These are phyloP conservation scores for Aquilaria yunnanensis DNA, from an alignment of 345 rosid genomes.

Conservation along the genomic window DNA sequence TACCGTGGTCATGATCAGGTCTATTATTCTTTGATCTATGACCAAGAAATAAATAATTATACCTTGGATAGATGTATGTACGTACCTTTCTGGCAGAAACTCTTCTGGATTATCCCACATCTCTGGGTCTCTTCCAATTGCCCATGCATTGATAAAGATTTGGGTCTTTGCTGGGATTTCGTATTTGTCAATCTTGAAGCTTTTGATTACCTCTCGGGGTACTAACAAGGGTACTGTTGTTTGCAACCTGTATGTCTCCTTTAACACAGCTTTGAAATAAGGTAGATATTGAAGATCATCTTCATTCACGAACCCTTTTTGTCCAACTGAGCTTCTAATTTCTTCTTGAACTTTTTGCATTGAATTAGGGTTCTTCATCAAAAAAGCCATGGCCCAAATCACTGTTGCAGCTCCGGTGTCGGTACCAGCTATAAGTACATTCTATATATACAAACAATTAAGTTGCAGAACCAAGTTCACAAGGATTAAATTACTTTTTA, in stretches of 20 bases:
- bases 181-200: conserved; percentile 19
- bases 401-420: conserved; percentile 30
- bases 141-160: conserved; percentile 25
- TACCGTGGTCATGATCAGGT: no score
- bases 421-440: conserved; percentile 38
- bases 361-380: conserved; percentile 20
- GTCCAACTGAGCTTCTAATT: conserved; percentile 19
- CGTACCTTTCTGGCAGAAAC: conserved; percentile 9
- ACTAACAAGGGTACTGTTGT: conserved; percentile 21
- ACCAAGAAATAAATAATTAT: no score
- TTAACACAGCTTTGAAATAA: conserved; percentile 35
- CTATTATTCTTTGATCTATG: no score
- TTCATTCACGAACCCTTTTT: conserved; percentile 24
- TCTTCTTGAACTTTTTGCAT: conserved; percentile 36
- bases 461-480: no score
- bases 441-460: conserved; percentile 1
- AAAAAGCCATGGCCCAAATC: conserved; percentile 40
- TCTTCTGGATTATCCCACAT: conserved; percentile 17
- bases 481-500: no score
- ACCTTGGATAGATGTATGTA: no score
- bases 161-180: conserved; percentile 21
- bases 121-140: conserved; percentile 32
- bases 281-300: conserved; percentile 18
- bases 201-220: conserved; percentile 19
- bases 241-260: conserved; percentile 31